Conservation (phyloP, 2,329 filamentous ascomycete species). For the Pseudogymnoascus sp. region DNA sequence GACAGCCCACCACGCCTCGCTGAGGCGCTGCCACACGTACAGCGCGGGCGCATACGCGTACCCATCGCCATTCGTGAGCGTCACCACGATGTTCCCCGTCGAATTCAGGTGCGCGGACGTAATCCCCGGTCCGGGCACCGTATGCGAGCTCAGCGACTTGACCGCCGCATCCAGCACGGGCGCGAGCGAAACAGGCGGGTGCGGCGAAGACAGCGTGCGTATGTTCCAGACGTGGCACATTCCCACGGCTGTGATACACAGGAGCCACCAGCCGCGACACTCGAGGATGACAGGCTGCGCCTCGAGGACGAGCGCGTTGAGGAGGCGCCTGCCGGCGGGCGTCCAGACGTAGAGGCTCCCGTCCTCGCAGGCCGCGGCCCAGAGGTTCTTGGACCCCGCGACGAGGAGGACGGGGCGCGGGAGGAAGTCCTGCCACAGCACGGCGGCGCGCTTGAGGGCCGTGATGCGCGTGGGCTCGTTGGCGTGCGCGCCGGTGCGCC, state of each 20-base stretch:
- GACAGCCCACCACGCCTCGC: constrained; percentile 96
- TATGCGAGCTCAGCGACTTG: constrained; percentile 67
- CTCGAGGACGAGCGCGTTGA: constrained; percentile 81
- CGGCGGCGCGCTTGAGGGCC: constrained; percentile 68
- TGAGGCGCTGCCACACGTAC: constrained; percentile 91
- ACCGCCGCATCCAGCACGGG: constrained; percentile 83
- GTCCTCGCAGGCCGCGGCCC: constrained; percentile 89
- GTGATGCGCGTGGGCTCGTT: constrained; percentile 79
- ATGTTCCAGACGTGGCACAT: constrained; percentile 93
- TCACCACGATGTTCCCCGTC: constrained; percentile 77
- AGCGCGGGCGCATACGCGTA: constrained; percentile 81
- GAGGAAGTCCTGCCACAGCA: constrained; percentile 90
- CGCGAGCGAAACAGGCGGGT: constrained; percentile 81
- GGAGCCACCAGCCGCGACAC: constrained; percentile 77
- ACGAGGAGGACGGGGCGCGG: constrained; percentile 81
- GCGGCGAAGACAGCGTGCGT: constrained; percentile 70
- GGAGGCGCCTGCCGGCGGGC: constrained; percentile 74
- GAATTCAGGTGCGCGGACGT: constrained; percentile 89
- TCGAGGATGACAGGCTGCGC: constrained; percentile 91
- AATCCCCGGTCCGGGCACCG: constrained; percentile 69
- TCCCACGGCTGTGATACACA: constrained; percentile 82
- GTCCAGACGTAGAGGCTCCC: constrained; percentile 87
- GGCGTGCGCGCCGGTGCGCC: constrained; percentile 47
- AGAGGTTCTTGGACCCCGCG: constrained; percentile 83
- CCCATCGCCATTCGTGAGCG: constrained; percentile 87